Base-by-base conservation (phyloP, 352 stramenopile species). In the Phytophthora pinifolia region DNA sequence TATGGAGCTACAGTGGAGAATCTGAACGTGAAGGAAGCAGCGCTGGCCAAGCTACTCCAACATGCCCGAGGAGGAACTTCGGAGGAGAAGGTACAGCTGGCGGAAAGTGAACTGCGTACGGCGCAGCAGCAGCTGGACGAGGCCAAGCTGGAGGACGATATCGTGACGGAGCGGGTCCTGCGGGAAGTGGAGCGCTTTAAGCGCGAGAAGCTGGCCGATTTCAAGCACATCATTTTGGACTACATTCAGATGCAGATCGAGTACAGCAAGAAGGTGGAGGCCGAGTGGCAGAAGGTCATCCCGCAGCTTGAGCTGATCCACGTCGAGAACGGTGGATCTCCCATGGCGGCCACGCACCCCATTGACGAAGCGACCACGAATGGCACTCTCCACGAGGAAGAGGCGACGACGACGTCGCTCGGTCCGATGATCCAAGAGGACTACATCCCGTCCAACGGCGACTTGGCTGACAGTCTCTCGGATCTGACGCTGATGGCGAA, bases 171-270 rank as follows among this genome's bases (percentile, higher is more conserved):
- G 63, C 86, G 96, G 18, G 91, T 98, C 2, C 79, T 98, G 50
- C 79, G 92, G n/a, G 96, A 99, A 69, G 94, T 99, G n/a, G 94
- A 98, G 71, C 82, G 95, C 9, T 99, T 99, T 74, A 98, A 98
- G 61, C 75, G 88, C 4, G 92, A 98, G 52, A 98, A 98, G 44
- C 74, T 97, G 0, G 83, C 87, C 6, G 96, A 99, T 56, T 98
- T 99, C 62, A 97, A 97, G 58, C 80, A 83, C 38, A 98, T 97
- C 48, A 91, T 99, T 13, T 73, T 98, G 55, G 92, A 98, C 38
- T 99, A 98, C 75, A 98, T 98, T 62, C 82, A 97, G 48, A 86
- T 98, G 66, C 94, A 99, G 67, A 97, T 98, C 55, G 87, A 97
- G 54, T 98, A 98, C 79, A 98, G 97, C 72, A 96, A 97, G 56